phyloP scores from a whole-genome alignment of 2,329 filamentous ascomycete species.

The Colletotrichum shisoi region DNA sequence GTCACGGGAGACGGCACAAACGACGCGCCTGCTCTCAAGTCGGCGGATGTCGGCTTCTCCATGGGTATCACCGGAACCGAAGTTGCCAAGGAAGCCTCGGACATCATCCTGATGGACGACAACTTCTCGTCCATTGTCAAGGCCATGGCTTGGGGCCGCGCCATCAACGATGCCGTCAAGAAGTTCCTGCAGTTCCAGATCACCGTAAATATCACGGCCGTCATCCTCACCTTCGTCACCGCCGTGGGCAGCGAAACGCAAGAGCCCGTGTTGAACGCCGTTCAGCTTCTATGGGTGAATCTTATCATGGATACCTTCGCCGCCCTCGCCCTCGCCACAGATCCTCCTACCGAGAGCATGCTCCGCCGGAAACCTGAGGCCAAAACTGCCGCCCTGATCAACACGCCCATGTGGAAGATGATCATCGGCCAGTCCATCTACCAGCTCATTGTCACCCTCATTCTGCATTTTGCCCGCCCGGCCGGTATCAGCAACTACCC shows the following conservation, averaged over 20 bases:
- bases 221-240: constrained; percentile 78
- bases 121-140: constrained; percentile 70
- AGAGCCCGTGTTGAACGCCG: constrained; percentile 75
- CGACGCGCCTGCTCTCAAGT: constrained; percentile 71
- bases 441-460: constrained; percentile 73
- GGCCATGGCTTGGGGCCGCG: constrained; percentile 68
- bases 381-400: constrained; percentile 77
- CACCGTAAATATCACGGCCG: constrained; percentile 82
- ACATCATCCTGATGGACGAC: constrained; percentile 69
- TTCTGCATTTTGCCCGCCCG: constrained; percentile 70
- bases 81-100: constrained; percentile 68
- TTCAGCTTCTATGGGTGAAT: constrained; percentile 84
- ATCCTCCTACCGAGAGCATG: constrained; percentile 73
- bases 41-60: constrained; percentile 73
- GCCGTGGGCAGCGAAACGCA: constrained; percentile 71
- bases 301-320: constrained; percentile 87
- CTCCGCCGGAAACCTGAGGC: constrained; percentile 77
- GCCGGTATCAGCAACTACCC: constrained; percentile 61
- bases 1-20: constrained; percentile 74
- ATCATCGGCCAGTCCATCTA: constrained; percentile 82
- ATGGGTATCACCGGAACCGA: constrained; percentile 74
- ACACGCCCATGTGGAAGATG: constrained; percentile 87
- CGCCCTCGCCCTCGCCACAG: constrained; percentile 77
- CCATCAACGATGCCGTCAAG: constrained; percentile 69
- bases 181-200: constrained; percentile 73